These are phyloP conservation scores for Tuber melanosporum DNA, from an alignment of 495 filamentous ascomycete genomes.

Conservation along the genomic window DNA sequence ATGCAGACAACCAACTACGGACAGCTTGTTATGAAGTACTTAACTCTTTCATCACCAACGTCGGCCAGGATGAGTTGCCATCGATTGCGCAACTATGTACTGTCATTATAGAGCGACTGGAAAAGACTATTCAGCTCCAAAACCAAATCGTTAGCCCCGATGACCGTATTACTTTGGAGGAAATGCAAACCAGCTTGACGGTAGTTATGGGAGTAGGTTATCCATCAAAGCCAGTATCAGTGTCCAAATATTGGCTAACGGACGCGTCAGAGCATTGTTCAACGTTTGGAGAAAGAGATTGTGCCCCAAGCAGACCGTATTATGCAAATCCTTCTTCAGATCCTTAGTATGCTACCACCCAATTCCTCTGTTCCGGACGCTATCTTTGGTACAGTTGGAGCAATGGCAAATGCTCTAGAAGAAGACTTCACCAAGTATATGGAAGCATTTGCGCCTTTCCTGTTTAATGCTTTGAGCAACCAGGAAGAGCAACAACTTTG, in stretches of 20 bases:
- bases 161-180: constrained; percentile 86
- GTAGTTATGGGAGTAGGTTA: constrained; percentile 62
- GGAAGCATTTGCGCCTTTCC: constrained; percentile 82
- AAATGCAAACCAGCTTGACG: constrained; percentile 92
- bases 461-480: constrained; percentile 88
- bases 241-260: background rate
- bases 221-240: constrained; percentile 27
- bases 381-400: constrained; percentile 81
- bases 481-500: constrained; percentile 90
- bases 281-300: constrained; percentile 86
- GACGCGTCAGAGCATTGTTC: constrained; percentile 59
- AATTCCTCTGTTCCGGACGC: constrained; percentile 95
- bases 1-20: constrained; percentile 85
- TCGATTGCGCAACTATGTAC: constrained; percentile 74
- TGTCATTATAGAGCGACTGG: constrained; percentile 78
- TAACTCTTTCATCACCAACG: constrained; percentile 82
- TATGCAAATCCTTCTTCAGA: constrained; percentile 77
- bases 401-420: constrained; percentile 78
- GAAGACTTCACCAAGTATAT: constrained; percentile 93
- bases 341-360: constrained; percentile 65
- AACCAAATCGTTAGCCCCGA: constrained; percentile 92
- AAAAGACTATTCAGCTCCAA: constrained; percentile 86
- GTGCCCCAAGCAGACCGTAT: constrained; percentile 84
- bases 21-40: constrained; percentile 98
- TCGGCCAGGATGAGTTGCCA: constrained; percentile 75